Conservation (phyloP, 768 basidiomycete species). For the Omphalotus guepiniiformis region DNA sequence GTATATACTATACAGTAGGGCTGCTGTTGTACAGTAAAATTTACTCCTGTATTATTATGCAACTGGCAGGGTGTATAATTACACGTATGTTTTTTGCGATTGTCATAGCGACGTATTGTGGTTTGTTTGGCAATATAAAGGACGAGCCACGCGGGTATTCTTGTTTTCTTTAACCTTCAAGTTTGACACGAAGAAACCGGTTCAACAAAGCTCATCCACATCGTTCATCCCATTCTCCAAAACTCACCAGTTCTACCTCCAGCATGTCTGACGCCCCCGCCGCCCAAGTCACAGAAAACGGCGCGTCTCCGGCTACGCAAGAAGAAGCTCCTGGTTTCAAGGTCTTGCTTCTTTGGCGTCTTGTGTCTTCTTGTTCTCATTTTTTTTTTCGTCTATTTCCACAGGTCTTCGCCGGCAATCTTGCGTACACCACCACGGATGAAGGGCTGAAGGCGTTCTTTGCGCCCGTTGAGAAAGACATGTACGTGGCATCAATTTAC, state of each 20-base stretch:
- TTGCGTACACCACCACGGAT: conserved; percentile 91
- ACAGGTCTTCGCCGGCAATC: conserved; percentile 93
- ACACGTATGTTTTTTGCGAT: too few relatives aligned
- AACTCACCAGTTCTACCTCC: conserved; percentile 52
- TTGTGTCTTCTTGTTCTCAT: conserved; percentile 15
- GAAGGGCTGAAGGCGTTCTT: conserved; percentile 95
- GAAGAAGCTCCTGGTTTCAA: conserved; percentile 81
- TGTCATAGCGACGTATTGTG: too few relatives aligned
- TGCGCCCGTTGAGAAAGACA: conserved; percentile 79
- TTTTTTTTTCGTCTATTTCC: conserved; percentile 10
- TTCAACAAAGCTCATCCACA: conserved; percentile 66
- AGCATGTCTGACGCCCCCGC: conserved; percentile 89
- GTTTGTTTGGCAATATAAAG: conserved; percentile 35
- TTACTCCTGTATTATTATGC: too few relatives aligned
- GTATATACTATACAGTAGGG: too few relatives aligned
- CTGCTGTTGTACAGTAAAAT: too few relatives aligned
- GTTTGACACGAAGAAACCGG: conserved; percentile 81
- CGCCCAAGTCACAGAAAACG: conserved; percentile 78
- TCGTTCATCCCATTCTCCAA: conserved; percentile 40
- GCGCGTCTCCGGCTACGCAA: conserved; percentile 78
- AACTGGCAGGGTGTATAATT: too few relatives aligned
- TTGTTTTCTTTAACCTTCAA: conserved; percentile 73
- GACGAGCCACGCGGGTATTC: conserved; percentile 27
- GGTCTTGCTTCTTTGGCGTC: conserved; percentile 46
- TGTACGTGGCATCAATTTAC: conserved; percentile 58